These are phyloP conservation scores for carrot (Daucus carota) DNA, from an alignment of 129 eudicot genomes.

Conservation along the genomic window DNA sequence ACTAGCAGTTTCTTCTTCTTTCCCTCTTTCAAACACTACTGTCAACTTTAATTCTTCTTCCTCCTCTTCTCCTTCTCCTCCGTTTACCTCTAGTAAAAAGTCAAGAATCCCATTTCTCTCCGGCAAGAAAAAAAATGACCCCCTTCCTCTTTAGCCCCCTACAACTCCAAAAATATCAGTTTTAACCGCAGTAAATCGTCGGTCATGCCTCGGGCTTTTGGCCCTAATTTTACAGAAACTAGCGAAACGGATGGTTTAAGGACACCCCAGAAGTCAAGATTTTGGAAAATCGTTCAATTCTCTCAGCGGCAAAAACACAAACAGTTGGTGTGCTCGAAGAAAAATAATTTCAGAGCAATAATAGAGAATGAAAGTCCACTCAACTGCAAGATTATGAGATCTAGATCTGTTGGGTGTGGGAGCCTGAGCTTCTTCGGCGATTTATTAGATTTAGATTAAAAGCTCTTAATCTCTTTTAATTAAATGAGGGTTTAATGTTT, in stretches of 20 bases:
- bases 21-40: slow-evolving; percentile 36
- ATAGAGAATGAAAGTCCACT: slow-evolving; percentile 46
- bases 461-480: too few relatives aligned
- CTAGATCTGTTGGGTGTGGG: slow-evolving; percentile 91
- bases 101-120: slow-evolving; percentile 47
- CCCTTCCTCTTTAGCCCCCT: neutral
- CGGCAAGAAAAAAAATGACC: slow-evolving; percentile 40
- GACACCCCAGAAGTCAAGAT: slow-evolving; percentile 42
- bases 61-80: slow-evolving; percentile 27
- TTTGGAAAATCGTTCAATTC: slow-evolving; percentile 60
- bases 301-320: slow-evolving; percentile 29
- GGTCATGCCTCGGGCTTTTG: slow-evolving; percentile 35
- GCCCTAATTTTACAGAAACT: slow-evolving; percentile 27
- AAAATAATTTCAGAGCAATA: neutral
- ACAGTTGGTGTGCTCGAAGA: neutral
- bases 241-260: slow-evolving; percentile 15
- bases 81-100: slow-evolving; percentile 13
- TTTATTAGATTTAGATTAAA: too few relatives aligned
- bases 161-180: slow-evolving; percentile 17
- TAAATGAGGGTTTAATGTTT: too few relatives aligned
- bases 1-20: slow-evolving; percentile 67
- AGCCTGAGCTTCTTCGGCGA: slow-evolving; percentile 96
- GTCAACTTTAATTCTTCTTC: slow-evolving; percentile 36
- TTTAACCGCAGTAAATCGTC: slow-evolving; percentile 75
- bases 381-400: slow-evolving; percentile 62